Evolutionary conservation across 2,329 filamentous ascomycete genomes (phyloP).

Genomic region (Tolypocladium tundrense): DNA sequence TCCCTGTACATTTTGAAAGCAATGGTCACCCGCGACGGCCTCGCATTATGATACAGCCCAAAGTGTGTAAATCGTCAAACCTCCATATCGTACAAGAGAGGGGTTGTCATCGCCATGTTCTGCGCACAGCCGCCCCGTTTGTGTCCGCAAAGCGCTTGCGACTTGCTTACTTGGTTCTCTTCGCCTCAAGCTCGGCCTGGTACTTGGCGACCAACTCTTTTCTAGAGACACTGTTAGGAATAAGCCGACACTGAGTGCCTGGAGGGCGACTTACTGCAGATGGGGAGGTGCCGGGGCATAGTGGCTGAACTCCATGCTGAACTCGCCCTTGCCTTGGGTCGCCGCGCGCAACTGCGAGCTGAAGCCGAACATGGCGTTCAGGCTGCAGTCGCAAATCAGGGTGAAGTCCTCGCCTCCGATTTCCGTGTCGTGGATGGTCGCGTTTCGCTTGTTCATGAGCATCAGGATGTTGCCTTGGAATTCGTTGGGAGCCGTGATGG

Average conservation of each 20-base stretch:
- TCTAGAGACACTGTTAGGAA: constrained; percentile 21
- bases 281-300: constrained; percentile 81
- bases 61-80: neutral
- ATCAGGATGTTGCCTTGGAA: constrained; percentile 96
- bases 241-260: neutral
- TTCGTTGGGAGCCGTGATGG: constrained; percentile 89
- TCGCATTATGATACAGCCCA: neutral
- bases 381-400: constrained; percentile 78
- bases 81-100: constrained; percentile 1
- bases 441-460: constrained; percentile 92
- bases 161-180: constrained; percentile 39
- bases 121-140: neutral
- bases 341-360: constrained; percentile 81
- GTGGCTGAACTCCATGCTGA: constrained; percentile 97
- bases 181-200: constrained; percentile 46
- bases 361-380: constrained; percentile 98
- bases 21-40: neutral
- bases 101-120: neutral
- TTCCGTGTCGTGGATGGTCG: constrained; percentile 90
- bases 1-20: neutral
- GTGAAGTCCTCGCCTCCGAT: constrained; percentile 92
- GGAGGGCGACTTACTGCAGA: constrained; percentile 58
- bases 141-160: neutral
- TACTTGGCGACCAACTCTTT: constrained; percentile 51
- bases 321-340: constrained; percentile 97